A percentile compares a stretch with the other conserved stretches of the same genome.
Evolutionary conservation across 2,329 filamentous ascomycete species (phyloP).

Genomic region (Pseudogymnoascus pannorum): DNA sequence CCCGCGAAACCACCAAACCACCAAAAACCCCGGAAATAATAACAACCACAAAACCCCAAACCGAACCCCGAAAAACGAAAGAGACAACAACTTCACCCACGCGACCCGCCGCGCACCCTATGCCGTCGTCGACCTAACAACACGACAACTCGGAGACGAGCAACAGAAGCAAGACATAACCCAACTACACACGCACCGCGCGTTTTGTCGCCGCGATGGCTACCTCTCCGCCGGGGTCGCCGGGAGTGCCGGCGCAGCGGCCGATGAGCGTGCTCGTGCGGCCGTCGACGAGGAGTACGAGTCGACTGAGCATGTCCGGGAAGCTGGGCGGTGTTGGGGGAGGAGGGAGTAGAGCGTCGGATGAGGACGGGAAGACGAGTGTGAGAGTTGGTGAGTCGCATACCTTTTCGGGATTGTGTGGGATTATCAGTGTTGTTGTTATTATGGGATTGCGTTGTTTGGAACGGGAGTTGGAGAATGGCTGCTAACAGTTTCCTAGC

Average conservation of each 20-base stretch:
- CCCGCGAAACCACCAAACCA: neutral
- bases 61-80: neutral
- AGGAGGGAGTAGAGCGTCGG: constrained; percentile 73
- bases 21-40: neutral
- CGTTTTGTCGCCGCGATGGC: constrained; percentile 42
- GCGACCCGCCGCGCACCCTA: neutral
- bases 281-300: constrained; percentile 65
- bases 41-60: neutral
- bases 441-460: constrained; percentile 11
- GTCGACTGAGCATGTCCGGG: constrained; percentile 77
- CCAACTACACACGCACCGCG: constrained; percentile 15
- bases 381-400: constrained; percentile 85
- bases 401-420: neutral
- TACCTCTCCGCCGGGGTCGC: constrained; percentile 64
- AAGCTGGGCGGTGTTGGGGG: constrained; percentile 44
- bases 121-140: neutral
- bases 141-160: neutral
- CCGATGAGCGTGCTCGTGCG: constrained; percentile 78
- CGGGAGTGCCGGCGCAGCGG: constrained; percentile 48
- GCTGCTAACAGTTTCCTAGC: constrained; percentile 43
- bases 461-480: neutral
- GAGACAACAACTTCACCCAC: neutral
- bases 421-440: neutral
- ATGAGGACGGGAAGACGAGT: constrained; percentile 83
- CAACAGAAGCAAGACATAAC: constrained; percentile 17